Percentiles rank a stretch among this genome's conserved stretches.
These are phyloP conservation scores for Ilyonectria sp. DNA, from an alignment of 2,329 filamentous ascomycete species.

Conservation along the genomic window DNA sequence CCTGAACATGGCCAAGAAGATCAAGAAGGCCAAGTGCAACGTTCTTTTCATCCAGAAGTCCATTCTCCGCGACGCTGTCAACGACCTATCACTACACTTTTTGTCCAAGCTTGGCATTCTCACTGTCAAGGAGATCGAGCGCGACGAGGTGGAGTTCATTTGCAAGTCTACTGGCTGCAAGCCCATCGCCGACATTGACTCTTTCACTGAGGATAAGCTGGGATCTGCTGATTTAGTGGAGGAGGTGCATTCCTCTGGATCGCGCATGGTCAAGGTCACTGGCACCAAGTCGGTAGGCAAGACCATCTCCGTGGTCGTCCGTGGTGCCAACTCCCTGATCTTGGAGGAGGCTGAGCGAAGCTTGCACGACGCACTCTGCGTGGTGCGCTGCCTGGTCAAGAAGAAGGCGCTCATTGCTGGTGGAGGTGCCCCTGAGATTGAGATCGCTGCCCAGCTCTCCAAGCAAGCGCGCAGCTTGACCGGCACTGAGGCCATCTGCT, in stretches of 20 bases:
- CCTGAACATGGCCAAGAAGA: slow-evolving; percentile 99
- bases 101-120: slow-evolving; percentile 96
- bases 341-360: slow-evolving; percentile 97
- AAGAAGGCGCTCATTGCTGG: slow-evolving; percentile 99
- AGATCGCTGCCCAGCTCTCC: slow-evolving; percentile 90
- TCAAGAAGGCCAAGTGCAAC: slow-evolving; percentile 99
- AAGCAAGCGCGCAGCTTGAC: slow-evolving; percentile 86
- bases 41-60: slow-evolving; percentile 99
- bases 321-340: slow-evolving; percentile 94
- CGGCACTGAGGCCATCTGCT: slow-evolving; percentile 97
- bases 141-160: slow-evolving; percentile 98
- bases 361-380: slow-evolving; percentile 96
- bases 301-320: slow-evolving; percentile 94
- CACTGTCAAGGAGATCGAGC: slow-evolving; percentile 97
- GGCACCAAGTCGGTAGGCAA: slow-evolving; percentile 88
- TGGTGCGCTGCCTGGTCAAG: slow-evolving; percentile 97
- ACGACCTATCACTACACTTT: slow-evolving; percentile 97
- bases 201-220: slow-evolving; percentile 98
- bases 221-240: slow-evolving; percentile 94
- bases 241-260: slow-evolving; percentile 88
- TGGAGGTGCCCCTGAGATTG: slow-evolving; percentile 95
- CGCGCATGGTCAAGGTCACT: slow-evolving; percentile 94
- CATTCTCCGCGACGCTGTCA: slow-evolving; percentile 96
- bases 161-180: slow-evolving; percentile 99
- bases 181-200: slow-evolving; percentile 97